phyloP scores from a whole-genome alignment of 2,329 filamentous ascomycete genomes.

The Sclerotinia nivalis region DNA sequence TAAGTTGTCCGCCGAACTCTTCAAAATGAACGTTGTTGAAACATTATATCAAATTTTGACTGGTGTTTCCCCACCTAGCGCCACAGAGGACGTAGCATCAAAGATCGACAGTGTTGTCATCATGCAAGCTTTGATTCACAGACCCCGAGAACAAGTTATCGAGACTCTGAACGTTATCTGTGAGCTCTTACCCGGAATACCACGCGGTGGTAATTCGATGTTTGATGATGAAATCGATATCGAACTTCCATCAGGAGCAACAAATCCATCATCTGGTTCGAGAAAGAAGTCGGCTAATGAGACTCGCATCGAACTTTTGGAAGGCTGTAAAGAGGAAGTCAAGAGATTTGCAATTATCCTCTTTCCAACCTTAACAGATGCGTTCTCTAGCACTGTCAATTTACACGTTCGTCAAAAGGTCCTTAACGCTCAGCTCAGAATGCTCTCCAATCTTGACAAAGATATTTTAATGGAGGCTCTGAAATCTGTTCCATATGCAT shows the following conservation, averaged over 20 bases:
- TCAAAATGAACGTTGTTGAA: conserved; percentile 96
- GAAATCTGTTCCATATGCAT: conserved; percentile 87
- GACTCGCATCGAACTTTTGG: conserved; percentile 77
- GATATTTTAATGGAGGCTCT: conserved; percentile 82
- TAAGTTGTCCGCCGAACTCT: conserved; percentile 79
- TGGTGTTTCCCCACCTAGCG: conserved; percentile 85
- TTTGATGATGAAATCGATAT: conserved; percentile 50
- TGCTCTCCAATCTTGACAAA: conserved; percentile 92
- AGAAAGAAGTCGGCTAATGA: conserved; percentile 66
- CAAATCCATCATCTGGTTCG: conserved; percentile 46
- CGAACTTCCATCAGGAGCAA: conserved; percentile 43
- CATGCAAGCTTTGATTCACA: conserved; percentile 97
- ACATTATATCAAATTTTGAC: conserved; percentile 97
- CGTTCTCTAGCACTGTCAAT: conserved; percentile 97
- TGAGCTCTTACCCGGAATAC: conserved; percentile 80
- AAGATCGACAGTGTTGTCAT: conserved; percentile 96
- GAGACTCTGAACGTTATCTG: conserved; percentile 98
- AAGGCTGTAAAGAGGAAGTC: conserved; percentile 81
- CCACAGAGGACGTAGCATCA: conserved; percentile 72
- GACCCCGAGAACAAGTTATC: conserved; percentile 91
- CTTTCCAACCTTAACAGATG: conserved; percentile 91
- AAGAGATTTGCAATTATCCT: conserved; percentile 91
- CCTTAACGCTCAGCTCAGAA: conserved; percentile 91
- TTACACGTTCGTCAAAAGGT: conserved; percentile 93
- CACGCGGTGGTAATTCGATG: conserved; percentile 52